These are phyloP conservation scores for Thermothelomyces thermophilus DNA, from an alignment of 2,329 filamentous ascomycete genomes.

Conservation along the genomic window DNA sequence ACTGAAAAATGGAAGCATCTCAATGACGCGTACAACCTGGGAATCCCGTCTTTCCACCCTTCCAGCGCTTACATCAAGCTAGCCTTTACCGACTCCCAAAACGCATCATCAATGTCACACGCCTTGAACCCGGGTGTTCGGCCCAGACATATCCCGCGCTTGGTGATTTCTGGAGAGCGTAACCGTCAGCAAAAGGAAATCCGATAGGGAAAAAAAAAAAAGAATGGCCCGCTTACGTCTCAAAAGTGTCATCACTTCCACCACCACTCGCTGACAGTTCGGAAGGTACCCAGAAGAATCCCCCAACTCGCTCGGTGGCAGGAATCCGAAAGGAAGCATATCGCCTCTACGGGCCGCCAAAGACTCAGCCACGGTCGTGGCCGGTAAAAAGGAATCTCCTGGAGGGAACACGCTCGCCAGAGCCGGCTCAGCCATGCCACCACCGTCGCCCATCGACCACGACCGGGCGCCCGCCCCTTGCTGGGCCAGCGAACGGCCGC, in stretches of 20 bases:
- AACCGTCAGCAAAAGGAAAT: neutral
- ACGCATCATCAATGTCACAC: slow-evolving; percentile 28
- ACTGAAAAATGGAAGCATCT: neutral
- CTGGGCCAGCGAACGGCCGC: too few relatives aligned
- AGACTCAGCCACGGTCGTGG: neutral
- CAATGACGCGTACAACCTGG: neutral
- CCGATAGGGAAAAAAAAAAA: neutral
- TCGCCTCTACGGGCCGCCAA: neutral
- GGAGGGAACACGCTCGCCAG: neutral
- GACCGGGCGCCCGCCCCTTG: neutral
- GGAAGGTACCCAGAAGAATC: neutral
- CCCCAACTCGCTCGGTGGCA: neutral
- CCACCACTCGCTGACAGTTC: neutral
- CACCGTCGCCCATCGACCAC: neutral
- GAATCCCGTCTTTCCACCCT: neutral
- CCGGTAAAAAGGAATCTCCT: neutral
- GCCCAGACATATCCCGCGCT: slow-evolving; percentile 27
- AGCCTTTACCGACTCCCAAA: slow-evolving; percentile 20
- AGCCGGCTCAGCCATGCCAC: neutral
- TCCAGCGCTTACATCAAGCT: neutral
- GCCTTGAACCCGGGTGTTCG: slow-evolving; percentile 28
- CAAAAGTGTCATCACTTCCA: slow-evolving; percentile 8
- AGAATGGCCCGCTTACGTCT: slow-evolving; percentile 6
- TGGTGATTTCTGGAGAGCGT: slow-evolving; percentile 25
- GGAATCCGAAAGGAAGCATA: slow-evolving; percentile 1